A percentile compares a stretch with the other conserved stretches of the same genome.
Evolutionary conservation across 805 yeast genomes (phyloP).

Genomic region (Aciculoconidium aculeatum): DNA sequence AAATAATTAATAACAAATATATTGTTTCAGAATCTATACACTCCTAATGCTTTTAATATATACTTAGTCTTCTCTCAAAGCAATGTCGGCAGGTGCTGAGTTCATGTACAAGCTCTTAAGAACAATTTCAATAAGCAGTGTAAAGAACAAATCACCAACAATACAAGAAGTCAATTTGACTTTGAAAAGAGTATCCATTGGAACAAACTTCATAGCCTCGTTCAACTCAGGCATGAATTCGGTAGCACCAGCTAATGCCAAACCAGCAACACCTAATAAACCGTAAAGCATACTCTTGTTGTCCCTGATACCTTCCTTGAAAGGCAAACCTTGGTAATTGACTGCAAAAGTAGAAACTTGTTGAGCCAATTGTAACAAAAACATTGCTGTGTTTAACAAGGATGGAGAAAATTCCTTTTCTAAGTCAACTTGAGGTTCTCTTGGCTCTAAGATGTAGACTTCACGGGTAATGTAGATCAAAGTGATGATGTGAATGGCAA

Average conservation of each 20-base stretch:
- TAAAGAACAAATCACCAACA: conserved; percentile 66
- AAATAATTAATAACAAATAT: no score
- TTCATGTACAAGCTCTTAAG: conserved; percentile 86
- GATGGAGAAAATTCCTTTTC: conserved; percentile 88
- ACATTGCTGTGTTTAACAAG: conserved; percentile 91
- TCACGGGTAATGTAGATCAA: conserved; percentile 78
- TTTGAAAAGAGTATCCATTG: conserved; percentile 73
- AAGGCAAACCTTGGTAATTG: conserved; percentile 95
- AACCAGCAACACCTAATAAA: conserved; percentile 78
- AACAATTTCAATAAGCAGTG: conserved; percentile 74
- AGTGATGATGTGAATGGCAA: conserved; percentile 83
- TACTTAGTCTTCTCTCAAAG: conserved; percentile 36
- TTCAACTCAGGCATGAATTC: conserved; percentile 93
- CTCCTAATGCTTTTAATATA: no score
- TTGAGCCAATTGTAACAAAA: conserved; percentile 88
- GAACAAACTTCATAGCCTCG: conserved; percentile 86
- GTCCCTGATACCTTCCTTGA: conserved; percentile 82
- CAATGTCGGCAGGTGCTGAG: conserved; percentile 88
- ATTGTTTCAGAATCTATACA: no score
- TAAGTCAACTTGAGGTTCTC: conserved; percentile 83
- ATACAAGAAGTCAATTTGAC: conserved; percentile 67
- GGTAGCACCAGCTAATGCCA: conserved; percentile 88
- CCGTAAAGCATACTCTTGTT: conserved; percentile 98
- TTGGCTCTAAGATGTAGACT: conserved; percentile 85
- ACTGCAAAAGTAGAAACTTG: conserved; percentile 97